Evolutionary conservation across 164 flowering plant genomes (phyloP).

Genomic region (Kalanchoe fedtschenkoi): DNA sequence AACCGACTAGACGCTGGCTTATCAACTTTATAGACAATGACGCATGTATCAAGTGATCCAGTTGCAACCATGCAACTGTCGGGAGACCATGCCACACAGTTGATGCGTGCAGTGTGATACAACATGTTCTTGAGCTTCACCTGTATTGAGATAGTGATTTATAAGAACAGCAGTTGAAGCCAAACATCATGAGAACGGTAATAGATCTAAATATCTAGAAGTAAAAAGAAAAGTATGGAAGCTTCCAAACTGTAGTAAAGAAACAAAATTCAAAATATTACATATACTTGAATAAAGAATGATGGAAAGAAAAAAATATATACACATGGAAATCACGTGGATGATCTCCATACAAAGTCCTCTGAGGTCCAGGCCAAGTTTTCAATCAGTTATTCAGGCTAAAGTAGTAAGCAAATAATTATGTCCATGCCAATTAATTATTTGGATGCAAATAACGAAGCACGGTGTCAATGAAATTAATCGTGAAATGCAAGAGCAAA

Average conservation of each 20-base stretch:
- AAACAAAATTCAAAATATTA: not conserved
- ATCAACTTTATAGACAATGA: conserved; percentile 63
- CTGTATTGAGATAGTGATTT: conserved; percentile 28
- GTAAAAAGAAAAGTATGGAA: too few relatives aligned
- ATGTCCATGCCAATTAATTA: too few relatives aligned
- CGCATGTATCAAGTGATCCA: conserved; percentile 85
- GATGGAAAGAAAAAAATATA: not conserved
- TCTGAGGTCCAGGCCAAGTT: too few relatives aligned
- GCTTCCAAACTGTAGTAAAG: not conserved
- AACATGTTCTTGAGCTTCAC: conserved; percentile 90
- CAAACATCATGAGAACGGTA: not conserved
- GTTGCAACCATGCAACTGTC: conserved; percentile 77
- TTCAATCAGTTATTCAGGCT: too few relatives aligned
- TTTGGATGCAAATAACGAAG: too few relatives aligned
- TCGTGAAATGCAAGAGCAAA: not conserved
- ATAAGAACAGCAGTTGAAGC: not conserved
- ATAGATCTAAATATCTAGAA: too few relatives aligned
- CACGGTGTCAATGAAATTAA: not conserved
- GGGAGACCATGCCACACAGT: conserved; percentile 95
- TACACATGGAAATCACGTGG: too few relatives aligned
- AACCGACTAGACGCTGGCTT: conserved; percentile 80
- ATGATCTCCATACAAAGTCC: too few relatives aligned
- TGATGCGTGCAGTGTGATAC: conserved; percentile 88
- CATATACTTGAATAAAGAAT: not conserved
- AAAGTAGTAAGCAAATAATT: too few relatives aligned